These are phyloP conservation scores for Suhomyces maxii DNA, from an alignment of 1,139 yeast genomes.

Conservation along the genomic window DNA sequence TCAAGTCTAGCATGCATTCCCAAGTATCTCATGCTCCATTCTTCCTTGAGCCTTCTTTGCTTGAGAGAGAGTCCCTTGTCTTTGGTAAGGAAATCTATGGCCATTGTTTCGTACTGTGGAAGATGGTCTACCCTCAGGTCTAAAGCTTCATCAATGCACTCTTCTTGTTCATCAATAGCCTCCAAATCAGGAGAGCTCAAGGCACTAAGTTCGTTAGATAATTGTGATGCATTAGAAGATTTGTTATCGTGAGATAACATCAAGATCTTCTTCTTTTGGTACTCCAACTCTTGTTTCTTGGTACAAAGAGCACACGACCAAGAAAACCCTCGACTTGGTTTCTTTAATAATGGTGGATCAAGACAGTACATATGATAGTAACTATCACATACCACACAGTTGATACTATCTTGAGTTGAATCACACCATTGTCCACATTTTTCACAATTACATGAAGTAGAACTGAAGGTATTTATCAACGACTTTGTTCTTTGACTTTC, in stretches of 20 bases:
- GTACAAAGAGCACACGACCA: slow-evolving; percentile 92
- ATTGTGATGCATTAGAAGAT: slow-evolving; percentile 39
- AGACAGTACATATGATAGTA: slow-evolving; percentile 81
- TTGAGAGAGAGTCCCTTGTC: slow-evolving; percentile 44
- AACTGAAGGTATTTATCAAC: slow-evolving; percentile 60
- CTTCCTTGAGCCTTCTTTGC: slow-evolving; percentile 55
- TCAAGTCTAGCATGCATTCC: slow-evolving; percentile 77
- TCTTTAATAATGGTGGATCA: slow-evolving; percentile 77
- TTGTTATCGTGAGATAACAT: slow-evolving; percentile 49
- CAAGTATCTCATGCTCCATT: slow-evolving; percentile 80
- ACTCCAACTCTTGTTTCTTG: slow-evolving; percentile 43
- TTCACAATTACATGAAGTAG: slow-evolving; percentile 57
- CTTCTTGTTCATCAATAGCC: slow-evolving; percentile 5
- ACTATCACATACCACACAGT: slow-evolving; percentile 74
- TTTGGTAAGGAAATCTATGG: slow-evolving; percentile 49
- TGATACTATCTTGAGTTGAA: slow-evolving; percentile 68
- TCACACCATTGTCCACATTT: slow-evolving; percentile 82
- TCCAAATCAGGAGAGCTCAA: slow-evolving; percentile 17
- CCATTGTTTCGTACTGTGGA: slow-evolving; percentile 65
- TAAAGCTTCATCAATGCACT: slow-evolving; percentile 7
- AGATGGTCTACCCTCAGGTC: slow-evolving; percentile 18
- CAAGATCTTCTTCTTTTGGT: slow-evolving; percentile 34
- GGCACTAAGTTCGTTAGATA: slow-evolving; percentile 26
- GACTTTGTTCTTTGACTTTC: slow-evolving; percentile 72
- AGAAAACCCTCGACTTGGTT: slow-evolving; percentile 85